phyloP scores from a whole-genome alignment of 441 rosid species.

The Pelargonium fulgidum region DNA sequence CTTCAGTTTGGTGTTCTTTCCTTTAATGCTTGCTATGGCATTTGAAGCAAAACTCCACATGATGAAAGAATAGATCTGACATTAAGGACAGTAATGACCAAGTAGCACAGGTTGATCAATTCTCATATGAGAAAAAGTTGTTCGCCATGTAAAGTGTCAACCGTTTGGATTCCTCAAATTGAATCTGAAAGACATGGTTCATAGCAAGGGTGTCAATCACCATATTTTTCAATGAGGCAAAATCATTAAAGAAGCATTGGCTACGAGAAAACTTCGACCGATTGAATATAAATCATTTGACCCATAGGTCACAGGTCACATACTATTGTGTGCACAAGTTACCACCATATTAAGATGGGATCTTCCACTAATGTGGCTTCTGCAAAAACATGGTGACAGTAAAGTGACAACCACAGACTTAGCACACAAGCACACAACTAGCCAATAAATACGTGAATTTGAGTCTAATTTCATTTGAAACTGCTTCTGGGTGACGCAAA shows the following conservation, averaged over 20 bases:
- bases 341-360: too few species aligned
- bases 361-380: too few species aligned
- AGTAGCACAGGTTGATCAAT: neutral
- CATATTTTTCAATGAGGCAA: neutral
- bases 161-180: neutral
- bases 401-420: too few species aligned
- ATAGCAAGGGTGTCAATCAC: neutral
- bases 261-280: too few species aligned
- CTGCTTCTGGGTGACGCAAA: too few species aligned
- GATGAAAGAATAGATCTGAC: neutral
- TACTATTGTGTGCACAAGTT: too few species aligned
- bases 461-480: neutral
- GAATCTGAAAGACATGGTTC: constrained; percentile 11
- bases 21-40: constrained; percentile 21
- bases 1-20: constrained; percentile 14
- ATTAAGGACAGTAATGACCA: neutral
- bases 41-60: constrained; percentile 29
- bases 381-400: too few species aligned
- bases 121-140: neutral
- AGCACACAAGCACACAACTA: neutral
- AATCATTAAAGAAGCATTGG: neutral
- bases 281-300: too few species aligned
- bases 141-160: neutral
- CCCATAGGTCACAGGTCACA: too few species aligned
- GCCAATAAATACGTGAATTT: neutral